Percentiles rank a stretch among this genome's conserved stretches.
phyloP scores from a whole-genome alignment of 192 early-diverging fungal genomes.

The Entophlyctis helioformis region DNA sequence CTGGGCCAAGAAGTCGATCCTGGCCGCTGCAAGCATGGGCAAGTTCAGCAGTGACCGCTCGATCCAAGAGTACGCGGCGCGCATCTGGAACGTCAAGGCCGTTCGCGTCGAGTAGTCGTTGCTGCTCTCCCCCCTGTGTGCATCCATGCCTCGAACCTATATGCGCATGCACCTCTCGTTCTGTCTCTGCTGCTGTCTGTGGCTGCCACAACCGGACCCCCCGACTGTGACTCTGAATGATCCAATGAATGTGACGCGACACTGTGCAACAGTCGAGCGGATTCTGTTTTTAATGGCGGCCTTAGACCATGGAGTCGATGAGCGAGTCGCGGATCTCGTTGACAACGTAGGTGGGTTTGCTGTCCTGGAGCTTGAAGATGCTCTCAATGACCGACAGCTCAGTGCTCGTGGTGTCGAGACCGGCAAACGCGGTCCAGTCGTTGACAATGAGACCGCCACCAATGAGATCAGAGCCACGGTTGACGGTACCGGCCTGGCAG shows the following conservation, averaged over 20 bases:
- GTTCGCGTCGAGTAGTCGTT: too few relatives aligned
- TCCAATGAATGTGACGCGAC: too few relatives aligned
- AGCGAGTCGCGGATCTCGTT: conserved; percentile 88
- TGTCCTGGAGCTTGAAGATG: conserved; percentile 95
- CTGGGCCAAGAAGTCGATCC: conserved; percentile 86
- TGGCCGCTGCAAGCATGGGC: conserved; percentile 84
- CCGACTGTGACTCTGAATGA: too few relatives aligned
- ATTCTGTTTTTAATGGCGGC: too few relatives aligned
- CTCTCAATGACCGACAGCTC: conserved; percentile 95
- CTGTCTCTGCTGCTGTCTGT: too few relatives aligned
- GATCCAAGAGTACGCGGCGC: conserved; percentile 85
- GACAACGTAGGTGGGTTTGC: conserved; percentile 79
- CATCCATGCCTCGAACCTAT: too few relatives aligned
- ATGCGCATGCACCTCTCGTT: too few relatives aligned
- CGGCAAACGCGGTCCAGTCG: conserved; percentile 96
- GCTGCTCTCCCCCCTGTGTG: too few relatives aligned
- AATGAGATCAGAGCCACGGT: conserved; percentile 95
- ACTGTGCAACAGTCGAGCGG: too few relatives aligned
- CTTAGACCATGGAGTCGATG: conserved; percentile 53
- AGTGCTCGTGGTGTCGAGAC: conserved; percentile 89
- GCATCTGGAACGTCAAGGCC: too few relatives aligned
- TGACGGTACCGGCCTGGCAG: conserved; percentile 85
- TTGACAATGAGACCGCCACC: conserved; percentile 96
- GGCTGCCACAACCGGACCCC: too few relatives aligned
- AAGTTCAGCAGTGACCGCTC: conserved; percentile 75